Conservation (phyloP, 768 basidiomycete species). For the Termitomyces eurrhizus region DNA sequence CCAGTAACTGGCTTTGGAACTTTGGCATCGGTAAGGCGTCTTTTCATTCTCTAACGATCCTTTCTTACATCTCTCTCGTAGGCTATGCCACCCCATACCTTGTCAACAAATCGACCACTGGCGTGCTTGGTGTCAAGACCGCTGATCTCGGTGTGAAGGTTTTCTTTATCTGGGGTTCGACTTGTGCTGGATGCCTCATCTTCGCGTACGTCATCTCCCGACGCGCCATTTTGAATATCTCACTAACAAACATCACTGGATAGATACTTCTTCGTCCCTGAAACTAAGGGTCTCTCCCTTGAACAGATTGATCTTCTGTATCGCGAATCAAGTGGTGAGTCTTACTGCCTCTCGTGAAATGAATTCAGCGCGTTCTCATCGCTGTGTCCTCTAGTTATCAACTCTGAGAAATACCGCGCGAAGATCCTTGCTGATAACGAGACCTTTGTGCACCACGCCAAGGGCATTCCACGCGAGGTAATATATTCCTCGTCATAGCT, state of each 20-base stretch:
- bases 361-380: not conserved
- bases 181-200: constrained; percentile 64
- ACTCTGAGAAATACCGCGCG: constrained; percentile 18
- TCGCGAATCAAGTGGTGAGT: constrained; percentile 19
- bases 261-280: constrained; percentile 22
- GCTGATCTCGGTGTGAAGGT: constrained; percentile 63
- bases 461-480: constrained; percentile 5
- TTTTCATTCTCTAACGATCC: constrained; percentile 10
- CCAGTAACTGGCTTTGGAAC: constrained; percentile 79
- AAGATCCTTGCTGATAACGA: constrained; percentile 17
- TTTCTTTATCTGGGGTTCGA: constrained; percentile 82
- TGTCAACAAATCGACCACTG: constrained; percentile 33
- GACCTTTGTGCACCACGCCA: constrained; percentile 11
- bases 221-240: not conserved
- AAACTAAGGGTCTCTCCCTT: constrained; percentile 22
- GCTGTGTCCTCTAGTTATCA: constrained; percentile 7
- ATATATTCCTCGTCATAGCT: not conserved
- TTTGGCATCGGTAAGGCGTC: constrained; percentile 58
- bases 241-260: not conserved
- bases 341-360: not conserved
- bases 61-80: constrained; percentile 8
- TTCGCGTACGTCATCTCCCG: constrained; percentile 65
- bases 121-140: constrained; percentile 24
- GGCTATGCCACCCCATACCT: constrained; percentile 46
- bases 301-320: constrained; percentile 24